These are phyloP conservation scores for Hypoxylon fragiforme DNA, from an alignment of 495 filamentous ascomycete species.

Conservation along the genomic window DNA sequence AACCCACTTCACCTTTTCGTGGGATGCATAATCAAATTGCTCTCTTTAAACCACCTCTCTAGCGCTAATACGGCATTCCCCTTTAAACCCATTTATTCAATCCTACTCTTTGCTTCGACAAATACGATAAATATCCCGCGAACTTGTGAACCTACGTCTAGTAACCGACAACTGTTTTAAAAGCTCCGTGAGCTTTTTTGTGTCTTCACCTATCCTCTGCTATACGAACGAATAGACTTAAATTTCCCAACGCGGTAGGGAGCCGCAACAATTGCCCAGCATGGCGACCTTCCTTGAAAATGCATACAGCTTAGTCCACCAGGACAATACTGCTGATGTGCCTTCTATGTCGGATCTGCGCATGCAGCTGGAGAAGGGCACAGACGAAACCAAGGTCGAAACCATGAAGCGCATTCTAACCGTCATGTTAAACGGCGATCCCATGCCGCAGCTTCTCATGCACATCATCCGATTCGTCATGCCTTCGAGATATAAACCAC, in stretches of 20 bases:
- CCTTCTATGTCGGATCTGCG: constrained; percentile 88
- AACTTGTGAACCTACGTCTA: no score
- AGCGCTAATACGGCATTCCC: constrained; percentile 16
- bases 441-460: constrained; percentile 94
- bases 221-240: constrained; percentile 4
- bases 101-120: no score
- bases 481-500: constrained; percentile 92
- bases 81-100: no score
- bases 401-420: constrained; percentile 98
- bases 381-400: constrained; percentile 93
- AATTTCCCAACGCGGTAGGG: constrained; percentile 32
- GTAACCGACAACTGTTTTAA: no score
- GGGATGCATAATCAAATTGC: constrained; percentile 35
- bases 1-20: background rate
- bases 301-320: constrained; percentile 90
- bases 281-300: constrained; percentile 96
- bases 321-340: constrained; percentile 92
- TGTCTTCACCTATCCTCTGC: background rate
- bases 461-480: constrained; percentile 99
- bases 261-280: constrained; percentile 50
- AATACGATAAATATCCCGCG: no score
- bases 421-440: constrained; percentile 97
- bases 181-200: no score
- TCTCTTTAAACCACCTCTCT: constrained; percentile 22
- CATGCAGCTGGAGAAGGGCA: constrained; percentile 95